phyloP scores from a whole-genome alignment of 208 protist genomes.

The Acanthamoeba sp. region DNA sequence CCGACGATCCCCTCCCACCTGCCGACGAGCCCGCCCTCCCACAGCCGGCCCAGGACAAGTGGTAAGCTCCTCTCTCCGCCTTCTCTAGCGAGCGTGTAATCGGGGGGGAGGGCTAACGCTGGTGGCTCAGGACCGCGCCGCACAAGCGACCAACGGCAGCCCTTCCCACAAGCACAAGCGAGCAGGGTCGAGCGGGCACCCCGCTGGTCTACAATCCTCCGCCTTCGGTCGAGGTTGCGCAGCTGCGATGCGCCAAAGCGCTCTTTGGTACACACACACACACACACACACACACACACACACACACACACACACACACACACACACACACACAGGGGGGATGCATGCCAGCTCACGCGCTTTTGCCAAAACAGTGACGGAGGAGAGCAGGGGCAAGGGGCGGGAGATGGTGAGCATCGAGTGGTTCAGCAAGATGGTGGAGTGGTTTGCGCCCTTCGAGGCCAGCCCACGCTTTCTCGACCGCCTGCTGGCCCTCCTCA shows the following conservation, averaged over 20 bases:
- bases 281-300: background rate
- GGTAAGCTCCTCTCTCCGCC: too few species aligned
- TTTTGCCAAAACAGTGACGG: background rate
- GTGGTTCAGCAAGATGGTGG: constrained; percentile 49
- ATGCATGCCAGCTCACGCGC: too few species aligned
- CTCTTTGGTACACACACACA: background rate
- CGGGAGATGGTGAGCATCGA: constrained; percentile 62
- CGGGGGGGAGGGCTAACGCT: too few species aligned
- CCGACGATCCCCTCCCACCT: constrained; percentile 28
- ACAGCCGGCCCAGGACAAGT: background rate
- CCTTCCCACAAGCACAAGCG: background rate
- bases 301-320: too few species aligned
- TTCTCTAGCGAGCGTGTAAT: too few species aligned
- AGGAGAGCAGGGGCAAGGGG: constrained; percentile 24
- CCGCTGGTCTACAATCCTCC: background rate
- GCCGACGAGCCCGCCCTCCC: background rate
- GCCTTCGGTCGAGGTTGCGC: constrained; percentile 2
- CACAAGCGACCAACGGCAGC: background rate
- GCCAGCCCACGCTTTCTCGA: background rate
- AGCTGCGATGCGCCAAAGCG: constrained; percentile 36
- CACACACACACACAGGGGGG: background rate
- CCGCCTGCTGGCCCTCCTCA: background rate
- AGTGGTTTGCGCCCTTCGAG: constrained; percentile 66
- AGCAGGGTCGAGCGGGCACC: background rate
- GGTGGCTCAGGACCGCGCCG: background rate